A percentile compares a stretch with the other conserved stretches of the same genome.
Conservation (phyloP, 106 monocot species). For the Dactylorhiza incarnata region DNA sequence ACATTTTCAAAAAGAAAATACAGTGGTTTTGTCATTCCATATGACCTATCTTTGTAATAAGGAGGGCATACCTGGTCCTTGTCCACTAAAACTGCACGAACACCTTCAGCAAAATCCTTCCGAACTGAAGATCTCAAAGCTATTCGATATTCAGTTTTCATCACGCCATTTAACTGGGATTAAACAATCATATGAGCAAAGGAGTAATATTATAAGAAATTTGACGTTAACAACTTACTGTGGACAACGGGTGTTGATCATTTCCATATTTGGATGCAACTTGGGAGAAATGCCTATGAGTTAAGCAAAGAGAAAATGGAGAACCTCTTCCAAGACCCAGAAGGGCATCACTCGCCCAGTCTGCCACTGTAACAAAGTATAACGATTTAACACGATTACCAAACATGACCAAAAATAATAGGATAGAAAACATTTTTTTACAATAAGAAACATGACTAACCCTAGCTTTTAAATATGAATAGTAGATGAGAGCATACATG, state of each 20-base stretch:
- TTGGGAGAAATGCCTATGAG: slow-evolving; percentile 59
- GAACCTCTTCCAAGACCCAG: slow-evolving; percentile 55
- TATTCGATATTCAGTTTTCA: slow-evolving; percentile 59
- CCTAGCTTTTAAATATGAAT: no score
- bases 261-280: slow-evolving; percentile 46
- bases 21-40: no score
- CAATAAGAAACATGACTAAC: neutral
- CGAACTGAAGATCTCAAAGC: slow-evolving; percentile 47
- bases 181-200: neutral
- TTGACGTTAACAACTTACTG: slow-evolving; percentile 18
- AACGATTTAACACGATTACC: neutral
- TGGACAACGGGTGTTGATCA: slow-evolving; percentile 38
- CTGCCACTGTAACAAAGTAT: slow-evolving; percentile 27
- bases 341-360: slow-evolving; percentile 59
- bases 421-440: neutral
- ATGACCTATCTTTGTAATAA: neutral
- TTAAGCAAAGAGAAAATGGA: slow-evolving; percentile 64
- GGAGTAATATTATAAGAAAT: neutral
- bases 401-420: neutral
- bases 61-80: slow-evolving; percentile 50
- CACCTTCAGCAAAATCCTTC: slow-evolving; percentile 72
- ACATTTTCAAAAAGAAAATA: no score
- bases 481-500: no score
- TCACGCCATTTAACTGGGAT: slow-evolving; percentile 55
- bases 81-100: slow-evolving; percentile 64